Evolutionary conservation across 306 rosid species (phyloP).

Genomic region (Vigna nakashimae): DNA sequence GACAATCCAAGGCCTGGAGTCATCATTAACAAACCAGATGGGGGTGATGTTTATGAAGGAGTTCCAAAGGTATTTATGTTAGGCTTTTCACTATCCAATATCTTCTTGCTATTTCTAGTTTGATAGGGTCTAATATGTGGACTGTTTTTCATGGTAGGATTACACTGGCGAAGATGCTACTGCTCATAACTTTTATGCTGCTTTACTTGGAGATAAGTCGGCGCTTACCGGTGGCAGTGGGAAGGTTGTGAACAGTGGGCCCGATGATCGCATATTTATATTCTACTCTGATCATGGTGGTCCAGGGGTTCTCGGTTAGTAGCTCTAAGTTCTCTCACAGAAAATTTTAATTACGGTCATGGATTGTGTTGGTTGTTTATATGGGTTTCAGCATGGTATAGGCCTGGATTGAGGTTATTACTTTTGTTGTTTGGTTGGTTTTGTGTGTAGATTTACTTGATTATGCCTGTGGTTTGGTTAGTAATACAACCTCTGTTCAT

Average conservation of each 20-base stretch:
- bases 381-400: constrained; percentile 29
- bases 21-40: constrained; percentile 88
- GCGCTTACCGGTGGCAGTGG: constrained; percentile 93
- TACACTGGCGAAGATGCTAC: constrained; percentile 81
- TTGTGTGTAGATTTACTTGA: constrained; percentile 28
- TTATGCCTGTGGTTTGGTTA: not conserved
- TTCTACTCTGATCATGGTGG: constrained; percentile 94
- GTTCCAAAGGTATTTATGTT: constrained; percentile 81
- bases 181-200: constrained; percentile 75
- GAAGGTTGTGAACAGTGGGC: constrained; percentile 94
- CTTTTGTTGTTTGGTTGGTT: constrained; percentile 24
- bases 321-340: constrained; percentile 6
- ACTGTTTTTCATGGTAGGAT: constrained; percentile 64
- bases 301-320: constrained; percentile 97
- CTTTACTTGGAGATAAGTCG: constrained; percentile 80
- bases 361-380: constrained; percentile 25
- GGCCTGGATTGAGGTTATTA: constrained; percentile 24
- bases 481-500: not conserved
- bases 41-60: constrained; percentile 85
- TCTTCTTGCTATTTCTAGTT: constrained; percentile 12
- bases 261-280: constrained; percentile 88
- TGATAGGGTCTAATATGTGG: constrained; percentile 26
- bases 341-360: constrained; percentile 27
- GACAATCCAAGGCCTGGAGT: constrained; percentile 94
- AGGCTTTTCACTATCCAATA: not conserved